Evolutionary conservation across 2,329 filamentous ascomycete genomes (phyloP).

Genomic region (Colletotrichum sojae): DNA sequence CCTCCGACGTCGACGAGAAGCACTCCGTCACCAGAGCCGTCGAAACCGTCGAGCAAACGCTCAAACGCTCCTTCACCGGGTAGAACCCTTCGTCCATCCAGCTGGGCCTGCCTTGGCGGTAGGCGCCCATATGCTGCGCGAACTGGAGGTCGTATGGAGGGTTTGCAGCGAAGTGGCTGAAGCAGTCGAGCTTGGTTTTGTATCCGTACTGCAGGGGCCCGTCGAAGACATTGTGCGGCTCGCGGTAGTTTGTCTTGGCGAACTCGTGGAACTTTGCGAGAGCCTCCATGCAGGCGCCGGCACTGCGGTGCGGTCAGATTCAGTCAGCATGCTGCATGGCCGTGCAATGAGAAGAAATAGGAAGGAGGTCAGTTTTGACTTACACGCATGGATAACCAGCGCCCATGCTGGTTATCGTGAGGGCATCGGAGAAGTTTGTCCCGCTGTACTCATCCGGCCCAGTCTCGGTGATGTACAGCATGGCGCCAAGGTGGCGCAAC

Average conservation of each 20-base stretch:
- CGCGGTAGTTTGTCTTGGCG: conserved; percentile 47
- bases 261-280: conserved; percentile 48
- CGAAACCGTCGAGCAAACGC: conserved; percentile 47
- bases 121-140: conserved; percentile 52
- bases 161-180: conserved; percentile 17
- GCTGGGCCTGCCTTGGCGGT: conserved; percentile 48
- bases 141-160: conserved; percentile 19
- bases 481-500: conserved; percentile 54
- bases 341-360: too few relatives aligned
- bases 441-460: conserved; percentile 52
- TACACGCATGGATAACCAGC: conserved; percentile 52
- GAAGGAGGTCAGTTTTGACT: neutral
- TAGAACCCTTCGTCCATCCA: conserved; percentile 53
- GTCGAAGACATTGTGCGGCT: conserved; percentile 48
- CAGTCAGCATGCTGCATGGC: neutral
- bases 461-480: conserved; percentile 57
- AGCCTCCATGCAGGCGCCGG: conserved; percentile 41
- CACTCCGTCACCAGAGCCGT: conserved; percentile 40
- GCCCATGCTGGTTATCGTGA: conserved; percentile 52
- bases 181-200: conserved; percentile 45
- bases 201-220: conserved; percentile 51
- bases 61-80: conserved; percentile 49
- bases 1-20: conserved; percentile 54
- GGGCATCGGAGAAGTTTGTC: conserved; percentile 54
- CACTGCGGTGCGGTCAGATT: conserved; percentile 24